Percentiles rank a stretch among this genome's conserved stretches.
Conservation (phyloP, 176 grass and related monocot species). For the Tillandsia leiboldiana region DNA sequence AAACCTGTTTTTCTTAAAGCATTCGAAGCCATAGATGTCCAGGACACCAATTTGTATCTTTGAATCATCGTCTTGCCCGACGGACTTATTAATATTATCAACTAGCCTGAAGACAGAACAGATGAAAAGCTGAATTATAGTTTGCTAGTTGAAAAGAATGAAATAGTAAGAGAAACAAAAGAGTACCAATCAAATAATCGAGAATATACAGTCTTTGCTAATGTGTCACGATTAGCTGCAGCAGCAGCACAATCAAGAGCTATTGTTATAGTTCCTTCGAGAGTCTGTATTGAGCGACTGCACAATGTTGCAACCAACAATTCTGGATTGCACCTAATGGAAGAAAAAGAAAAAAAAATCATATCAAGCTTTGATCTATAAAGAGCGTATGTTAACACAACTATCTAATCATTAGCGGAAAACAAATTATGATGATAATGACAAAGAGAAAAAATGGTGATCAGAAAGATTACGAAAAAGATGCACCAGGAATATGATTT, state of each 20-base stretch:
- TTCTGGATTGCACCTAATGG: constrained; percentile 68
- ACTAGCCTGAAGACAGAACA: constrained; percentile 58
- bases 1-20: constrained; percentile 94
- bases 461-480: no score
- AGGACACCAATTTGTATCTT: constrained; percentile 94
- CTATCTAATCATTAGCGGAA: neutral
- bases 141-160: neutral
- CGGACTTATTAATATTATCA: constrained; percentile 96
- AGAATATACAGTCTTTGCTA: constrained; percentile 96
- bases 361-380: neutral
- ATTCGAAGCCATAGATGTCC: constrained; percentile 99
- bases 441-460: no score
- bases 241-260: constrained; percentile 76
- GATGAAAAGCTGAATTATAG: neutral
- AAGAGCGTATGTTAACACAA: neutral
- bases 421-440: no score
- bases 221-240: constrained; percentile 74
- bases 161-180: constrained; percentile 15
- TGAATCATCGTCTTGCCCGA: constrained; percentile 88
- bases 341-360: constrained; percentile 17
- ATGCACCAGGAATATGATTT: no score
- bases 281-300: constrained; percentile 84
- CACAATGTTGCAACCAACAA: constrained; percentile 74
- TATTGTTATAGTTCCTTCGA: constrained; percentile 88
- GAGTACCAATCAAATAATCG: constrained; percentile 88